These are phyloP conservation scores for Trichoderma atrobrunneum DNA, from an alignment of 2,329 filamentous ascomycete species.

Conservation along the genomic window DNA sequence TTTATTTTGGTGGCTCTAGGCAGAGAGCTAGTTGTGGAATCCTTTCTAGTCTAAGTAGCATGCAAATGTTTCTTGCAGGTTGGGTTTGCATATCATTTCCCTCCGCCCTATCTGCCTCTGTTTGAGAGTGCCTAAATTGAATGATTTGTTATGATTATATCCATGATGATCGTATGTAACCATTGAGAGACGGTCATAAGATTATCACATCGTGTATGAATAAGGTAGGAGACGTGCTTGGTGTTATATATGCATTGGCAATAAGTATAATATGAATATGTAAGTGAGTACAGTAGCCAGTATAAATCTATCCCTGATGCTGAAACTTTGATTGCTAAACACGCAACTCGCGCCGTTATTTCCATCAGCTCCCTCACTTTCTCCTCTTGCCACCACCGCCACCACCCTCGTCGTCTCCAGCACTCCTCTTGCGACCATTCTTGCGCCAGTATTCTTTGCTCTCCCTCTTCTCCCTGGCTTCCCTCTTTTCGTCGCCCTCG, in stretches of 20 bases:
- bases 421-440: slow-evolving; percentile 71
- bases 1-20: neutral
- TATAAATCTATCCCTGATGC: neutral
- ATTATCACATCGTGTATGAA: neutral
- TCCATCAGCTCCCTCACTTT: slow-evolving; percentile 23
- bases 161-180: neutral
- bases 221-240: neutral
- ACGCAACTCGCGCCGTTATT: neutral
- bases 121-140: slow-evolving; percentile 16
- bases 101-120: neutral
- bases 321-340: neutral
- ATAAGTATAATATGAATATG: neutral
- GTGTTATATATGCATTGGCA: neutral
- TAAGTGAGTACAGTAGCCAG: neutral
- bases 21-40: neutral
- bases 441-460: slow-evolving; percentile 88
- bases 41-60: neutral
- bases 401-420: slow-evolving; percentile 38
- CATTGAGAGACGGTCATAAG: neutral
- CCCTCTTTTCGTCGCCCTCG: slow-evolving; percentile 80
- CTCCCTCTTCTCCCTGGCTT: slow-evolving; percentile 83
- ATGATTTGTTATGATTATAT: neutral
- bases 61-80: neutral
- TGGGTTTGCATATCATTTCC: neutral
- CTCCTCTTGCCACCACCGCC: slow-evolving; percentile 37